Base-by-base conservation (phyloP, 2,329 filamentous ascomycete species). In the Zarea fungicola region DNA sequence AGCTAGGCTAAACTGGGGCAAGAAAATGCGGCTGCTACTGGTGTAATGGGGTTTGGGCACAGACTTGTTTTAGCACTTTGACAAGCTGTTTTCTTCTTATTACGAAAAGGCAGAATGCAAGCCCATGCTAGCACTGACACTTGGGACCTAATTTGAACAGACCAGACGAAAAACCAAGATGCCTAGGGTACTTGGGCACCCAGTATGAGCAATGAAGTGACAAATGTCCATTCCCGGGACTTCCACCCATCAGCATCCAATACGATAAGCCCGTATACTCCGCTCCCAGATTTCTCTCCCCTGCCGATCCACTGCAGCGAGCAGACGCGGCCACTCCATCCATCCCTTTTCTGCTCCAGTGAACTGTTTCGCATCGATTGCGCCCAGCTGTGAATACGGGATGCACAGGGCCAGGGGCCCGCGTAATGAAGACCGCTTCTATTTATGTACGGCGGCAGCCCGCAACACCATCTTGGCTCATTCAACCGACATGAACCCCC, bases 331-430 rank as follows among this genome's bases (percentile, higher is more conserved):
- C 28, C 18, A 8, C 7, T 16, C 23, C 9, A 28, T 11, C n/a
- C 39, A 18, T 42, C n/a, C 18, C 39, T n/a, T 16, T 40, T 18
- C n/a, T 21, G n/a, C 14, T 19, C 3, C 32, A 31, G 34, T 46
- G 25, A 29, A 26, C 25, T 13, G 19, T 39, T 40, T 32, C 28
- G 44, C 44, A 18, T 47, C 35, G 9, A 46, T 39, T 46, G 26
- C 35, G 26, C 23, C 34, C 26, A 40, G 35, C 19, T 6, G 31
- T 32, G 44, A 41, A 47, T 47, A 47, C 44, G 36, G 36, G 36
- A 32, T 40, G 4, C 36, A 28, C 14, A 25, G 36, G 34, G 23
- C 34, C 31, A 36, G n/a, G n/a, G n/a, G n/a, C n/a, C 44, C 44
- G 35, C 25, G 25, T 43, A 21, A n/a, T 22, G 22, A 22, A 32